Evolutionary conservation across 768 basidiomycete genomes (phyloP), one percentile per base, ranked within the genome.

Genomic region (Amanita pallidorosea): DNA sequence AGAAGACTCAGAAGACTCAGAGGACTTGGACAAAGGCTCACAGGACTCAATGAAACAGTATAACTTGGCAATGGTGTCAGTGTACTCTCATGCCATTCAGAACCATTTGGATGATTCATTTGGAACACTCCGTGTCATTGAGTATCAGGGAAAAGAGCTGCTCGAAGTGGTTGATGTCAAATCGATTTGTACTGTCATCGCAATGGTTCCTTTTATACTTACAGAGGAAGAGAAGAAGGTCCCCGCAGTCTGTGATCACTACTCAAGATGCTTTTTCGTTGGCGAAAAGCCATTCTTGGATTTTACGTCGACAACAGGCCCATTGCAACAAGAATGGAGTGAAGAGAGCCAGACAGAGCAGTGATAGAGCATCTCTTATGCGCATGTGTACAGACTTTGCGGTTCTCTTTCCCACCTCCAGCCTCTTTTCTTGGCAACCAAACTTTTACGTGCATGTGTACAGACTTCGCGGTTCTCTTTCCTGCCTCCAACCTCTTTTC

Each of bases 211-310:
- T 15, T 45, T 45, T 7, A 29, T 20, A 6, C 17, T 45, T 5
- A 7, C 45, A 6, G 29, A 29, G 17, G 7, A 29, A 27, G 45
- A 45, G 13, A 45, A 45, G 45, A 7, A 1, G 12, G 6, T 7
- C 12, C 17, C 40, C 2, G 18, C 17, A 18, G 9, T 41, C 7
- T 9, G 23, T 29, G 22, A 13, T 2, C 29, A 45, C 5, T 45
- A 18, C 23, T 18, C 45, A 8, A 13, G 29, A n/a, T 45, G 17
- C 17, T 45, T 29, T 15, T 45, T 31, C 22, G 23, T 45, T 1
- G 45, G 29, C 22, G 25, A 33, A 23, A 33, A 45, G 31, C 25
- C 44, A 38, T 48, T 48, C 38, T 20, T 48, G 47, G 47, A 48
- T 48, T 36, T 40, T 37, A 48, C 47, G 17, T 31, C 44, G 31